Evolutionary conservation across 768 basidiomycete species (phyloP), one percentile per base, ranked within the genome.

Genomic region (Lactarius deliciosus): DNA sequence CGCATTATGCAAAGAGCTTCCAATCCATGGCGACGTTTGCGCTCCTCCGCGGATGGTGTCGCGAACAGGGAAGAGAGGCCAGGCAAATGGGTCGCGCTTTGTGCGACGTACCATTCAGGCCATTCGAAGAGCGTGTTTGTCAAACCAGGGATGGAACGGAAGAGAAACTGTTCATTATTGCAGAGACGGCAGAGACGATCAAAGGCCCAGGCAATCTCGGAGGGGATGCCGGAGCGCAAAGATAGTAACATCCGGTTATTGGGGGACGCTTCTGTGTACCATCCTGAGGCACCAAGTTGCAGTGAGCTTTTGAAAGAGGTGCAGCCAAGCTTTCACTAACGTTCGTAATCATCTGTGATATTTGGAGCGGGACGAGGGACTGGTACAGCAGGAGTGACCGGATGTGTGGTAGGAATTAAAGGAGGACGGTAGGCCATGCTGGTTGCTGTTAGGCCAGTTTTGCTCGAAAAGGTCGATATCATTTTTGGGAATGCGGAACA

Each of bases 191-290:
- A 87, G 11, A 98, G 83, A 57, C 91, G 87, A 71, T 94, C 90
- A 45, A 99, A 83, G 22, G 95, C 92, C 91, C 94, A 98, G 64
- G 86, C 86, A 64, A 95, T 82, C 73, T 98, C 96, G 9, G 84
- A 77, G 61, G 87, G 82, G 57, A 98, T 89, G 5, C 87, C 90
- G 16, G 93, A 98, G 30, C 87, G 85, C 50, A 98, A 78, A 2
- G 95, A 89, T 18, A 99, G 85, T n/a, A 94, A 81, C 86, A 98
- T 93, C 50, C 96, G 85, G 75, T 98, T 98, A 74, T 80, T 88
- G 0, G 90, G 80, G 2, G 85, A 82, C 1, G 83, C 80, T 70
- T 94, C 91, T n/a, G 92, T 91, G 72, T 93, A 95, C 86, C 91
- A 93, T 71, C 90, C 91, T 92, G 71, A 64, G 47, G 47, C 40